A percentile compares a stretch with the other conserved stretches of the same genome.
Conservation (phyloP, 2,329 filamentous ascomycete species). For the Botrytis medusae region DNA sequence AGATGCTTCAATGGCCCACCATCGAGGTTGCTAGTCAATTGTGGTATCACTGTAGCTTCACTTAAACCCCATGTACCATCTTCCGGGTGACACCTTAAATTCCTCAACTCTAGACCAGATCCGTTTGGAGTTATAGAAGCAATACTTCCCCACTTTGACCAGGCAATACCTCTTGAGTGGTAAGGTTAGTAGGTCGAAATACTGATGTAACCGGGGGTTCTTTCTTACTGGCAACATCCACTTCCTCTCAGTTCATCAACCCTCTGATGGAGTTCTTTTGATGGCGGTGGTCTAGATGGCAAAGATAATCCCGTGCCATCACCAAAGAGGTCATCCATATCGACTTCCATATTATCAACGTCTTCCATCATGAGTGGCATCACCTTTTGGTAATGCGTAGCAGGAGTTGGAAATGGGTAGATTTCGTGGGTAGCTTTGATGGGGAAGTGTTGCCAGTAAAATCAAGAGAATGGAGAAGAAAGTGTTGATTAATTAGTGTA, state of each 20-base stretch:
- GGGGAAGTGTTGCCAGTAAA: background rate
- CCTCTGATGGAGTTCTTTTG: conserved; percentile 68
- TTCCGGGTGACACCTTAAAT: conserved; percentile 66
- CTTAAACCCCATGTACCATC: conserved; percentile 76
- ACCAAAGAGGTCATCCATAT: conserved; percentile 71
- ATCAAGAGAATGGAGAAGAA: background rate
- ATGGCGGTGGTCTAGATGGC: conserved; percentile 47
- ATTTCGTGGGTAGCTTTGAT: background rate
- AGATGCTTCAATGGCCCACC: conserved; percentile 74
- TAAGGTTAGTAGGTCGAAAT: conserved; percentile 15
- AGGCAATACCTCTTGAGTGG: conserved; percentile 68
- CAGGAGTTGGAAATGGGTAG: background rate
- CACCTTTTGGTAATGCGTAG: conserved; percentile 10
- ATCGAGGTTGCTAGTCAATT: conserved; percentile 60
- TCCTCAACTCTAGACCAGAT: conserved; percentile 67
- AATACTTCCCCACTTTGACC: conserved; percentile 85
- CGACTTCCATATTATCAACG: conserved; percentile 54
- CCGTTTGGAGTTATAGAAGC: conserved; percentile 77
- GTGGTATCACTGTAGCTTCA: conserved; percentile 64
- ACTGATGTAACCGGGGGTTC: background rate
- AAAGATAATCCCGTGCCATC: conserved; percentile 63
- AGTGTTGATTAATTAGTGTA: background rate
- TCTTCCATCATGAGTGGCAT: conserved; percentile 58
- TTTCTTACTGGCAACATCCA: conserved; percentile 78
- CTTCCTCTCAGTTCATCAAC: conserved; percentile 73